Evolutionary conservation across 345 rosid genomes (phyloP), one percentile per base, ranked within the genome.

Genomic region (Camelina laxa): DNA sequence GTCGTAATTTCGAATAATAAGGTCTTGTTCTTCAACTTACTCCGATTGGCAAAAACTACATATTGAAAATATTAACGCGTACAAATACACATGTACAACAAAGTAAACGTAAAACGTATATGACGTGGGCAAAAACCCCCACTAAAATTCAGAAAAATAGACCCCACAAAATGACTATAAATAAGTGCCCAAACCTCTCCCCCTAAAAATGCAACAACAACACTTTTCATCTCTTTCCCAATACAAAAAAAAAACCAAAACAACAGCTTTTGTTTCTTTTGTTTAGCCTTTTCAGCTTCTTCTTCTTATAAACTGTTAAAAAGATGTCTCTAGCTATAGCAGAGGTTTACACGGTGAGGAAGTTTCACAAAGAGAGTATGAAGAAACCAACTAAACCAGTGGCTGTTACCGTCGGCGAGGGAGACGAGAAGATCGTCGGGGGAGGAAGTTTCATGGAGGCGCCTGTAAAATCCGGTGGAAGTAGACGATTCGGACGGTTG

Each of bases 261-360:
- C 56, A 70, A 4, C 60, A 11, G 17, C 27, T 16, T 55, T 39
- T 38, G 41, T 50, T 53, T 30, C 47, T 60, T 49, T 44, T 33
- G 14, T 48, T 48, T 72, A 7, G 61, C 35, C 10, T 44, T 73
- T 44, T 64, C 33, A 8, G 16, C 36, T 50, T 61, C 31, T 22
- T 67, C 36, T 8, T 65, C 9, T 38, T 67, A 19, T 10, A 41
- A 15, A 17, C 35, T 16, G 21, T 5, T 58, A 22, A 60, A 60
- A 66, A 56, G 38, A 76, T 76, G 80, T 76, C 80, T 20, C 54
- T 76, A 57, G 80, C 75, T 55, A 76, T 76, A 14, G 80, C 80
- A 38, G 75, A 76, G 1, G 60, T 70, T 55, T 76, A 76, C 67
- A 70, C 67, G 16, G 60, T 15, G n/a, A 70, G 80, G 61, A 76